Conservation (phyloP, 1,284 basidiomycete genomes). For the Heimioporus retisporus region DNA sequence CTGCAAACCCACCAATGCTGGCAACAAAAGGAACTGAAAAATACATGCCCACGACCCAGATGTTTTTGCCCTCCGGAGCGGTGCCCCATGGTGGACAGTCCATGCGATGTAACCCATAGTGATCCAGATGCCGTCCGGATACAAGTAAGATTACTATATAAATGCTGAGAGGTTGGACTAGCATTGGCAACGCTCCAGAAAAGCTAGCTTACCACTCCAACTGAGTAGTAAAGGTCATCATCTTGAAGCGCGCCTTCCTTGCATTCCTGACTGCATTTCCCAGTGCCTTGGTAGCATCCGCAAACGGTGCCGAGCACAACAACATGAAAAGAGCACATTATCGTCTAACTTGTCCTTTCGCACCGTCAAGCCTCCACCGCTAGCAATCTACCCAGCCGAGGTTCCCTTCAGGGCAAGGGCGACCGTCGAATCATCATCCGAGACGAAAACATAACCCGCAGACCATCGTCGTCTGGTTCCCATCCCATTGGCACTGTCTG, state of each 20-base stretch:
- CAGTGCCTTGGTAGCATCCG: conserved; percentile 78
- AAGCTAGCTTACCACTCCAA: conserved; percentile 63
- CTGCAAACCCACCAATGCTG: conserved; percentile 32
- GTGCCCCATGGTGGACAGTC: no score
- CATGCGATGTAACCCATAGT: no score
- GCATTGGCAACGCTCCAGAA: not conserved
- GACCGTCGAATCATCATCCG: conserved; percentile 85
- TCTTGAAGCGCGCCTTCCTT: conserved; percentile 78
- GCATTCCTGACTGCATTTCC: conserved; percentile 80
- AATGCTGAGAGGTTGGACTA: conserved; percentile 54
- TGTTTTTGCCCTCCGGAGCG: no score
- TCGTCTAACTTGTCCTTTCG: conserved; percentile 88
- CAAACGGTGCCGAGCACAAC: conserved; percentile 91
- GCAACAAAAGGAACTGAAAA: not conserved
- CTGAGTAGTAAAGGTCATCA: conserved; percentile 84
- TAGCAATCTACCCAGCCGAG: conserved; percentile 82
- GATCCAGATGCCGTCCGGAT: no score
- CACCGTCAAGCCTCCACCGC: conserved; percentile 71
- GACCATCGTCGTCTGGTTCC: conserved; percentile 87
- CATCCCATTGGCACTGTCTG: conserved; percentile 88
- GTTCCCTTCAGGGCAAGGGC: conserved; percentile 96
- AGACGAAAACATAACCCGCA: conserved; percentile 93
- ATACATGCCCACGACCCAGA: conserved; percentile 74
- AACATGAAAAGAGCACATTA: conserved; percentile 92
- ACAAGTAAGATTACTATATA: conserved; percentile 87